These are phyloP conservation scores for Exidia glandulosa DNA, from an alignment of 768 basidiomycete species.

Conservation along the genomic window DNA sequence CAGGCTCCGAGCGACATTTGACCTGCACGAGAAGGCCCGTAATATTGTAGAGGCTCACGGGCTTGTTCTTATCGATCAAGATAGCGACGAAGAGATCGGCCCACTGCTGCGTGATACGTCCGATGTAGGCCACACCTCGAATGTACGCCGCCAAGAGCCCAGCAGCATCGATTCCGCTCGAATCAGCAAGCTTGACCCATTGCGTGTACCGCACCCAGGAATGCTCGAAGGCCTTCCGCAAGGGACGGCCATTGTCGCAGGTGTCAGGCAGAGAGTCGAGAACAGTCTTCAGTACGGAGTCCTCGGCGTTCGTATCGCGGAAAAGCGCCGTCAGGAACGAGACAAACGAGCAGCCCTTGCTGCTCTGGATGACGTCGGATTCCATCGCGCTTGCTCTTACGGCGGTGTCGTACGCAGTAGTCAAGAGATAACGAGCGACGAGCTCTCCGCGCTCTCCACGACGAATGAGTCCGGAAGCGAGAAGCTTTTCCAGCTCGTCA, in stretches of 20 bases:
- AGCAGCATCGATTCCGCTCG: conserved; percentile 9
- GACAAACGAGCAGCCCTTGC: conserved; percentile 11
- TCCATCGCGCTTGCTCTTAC: background rate
- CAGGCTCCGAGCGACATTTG: too few relatives aligned
- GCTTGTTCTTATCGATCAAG: conserved; percentile 7
- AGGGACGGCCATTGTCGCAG: background rate
- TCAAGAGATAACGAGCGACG: conserved; percentile 15
- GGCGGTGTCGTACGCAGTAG: conserved; percentile 14
- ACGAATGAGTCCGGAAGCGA: conserved; percentile 8
- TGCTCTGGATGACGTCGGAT: conserved; percentile 6
- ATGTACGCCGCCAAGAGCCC: conserved; percentile 14
- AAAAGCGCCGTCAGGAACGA: conserved; percentile 15
- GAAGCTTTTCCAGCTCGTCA: background rate
- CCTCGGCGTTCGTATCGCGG: conserved; percentile 2
- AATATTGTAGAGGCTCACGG: conserved; percentile 7
- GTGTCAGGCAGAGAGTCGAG: conserved; percentile 18
- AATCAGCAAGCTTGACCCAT: conserved; percentile 16
- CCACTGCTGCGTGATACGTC: conserved; percentile 6
- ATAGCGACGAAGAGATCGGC: conserved; percentile 19
- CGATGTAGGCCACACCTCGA: conserved; percentile 17
- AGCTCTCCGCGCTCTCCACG: conserved; percentile 15
- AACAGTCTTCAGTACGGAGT: conserved; percentile 10
- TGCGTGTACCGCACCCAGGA: conserved; percentile 22
- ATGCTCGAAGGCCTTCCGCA: conserved; percentile 14
- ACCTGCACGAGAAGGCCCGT: conserved; percentile 12